Evolutionary conservation across 371 early-diverging fungal species (phyloP), one percentile per base, ranked within the genome.

Genomic region (Lichtheimia ramosa): DNA sequence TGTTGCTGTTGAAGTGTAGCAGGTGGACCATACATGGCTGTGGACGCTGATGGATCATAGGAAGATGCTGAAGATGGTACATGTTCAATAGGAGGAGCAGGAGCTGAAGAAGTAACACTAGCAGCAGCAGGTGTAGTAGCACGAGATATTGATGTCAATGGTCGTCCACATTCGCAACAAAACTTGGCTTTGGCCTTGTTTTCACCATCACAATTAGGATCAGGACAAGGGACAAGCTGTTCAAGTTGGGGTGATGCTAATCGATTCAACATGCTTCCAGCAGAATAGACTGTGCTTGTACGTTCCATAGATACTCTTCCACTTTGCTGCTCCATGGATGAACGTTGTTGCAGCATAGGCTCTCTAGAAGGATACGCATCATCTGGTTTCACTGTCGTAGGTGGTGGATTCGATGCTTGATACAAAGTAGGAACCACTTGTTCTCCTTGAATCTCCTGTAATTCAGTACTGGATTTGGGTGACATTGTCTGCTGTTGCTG

Each of bases 111-210:
- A 7, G 46, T 46, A 46, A 46, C 21, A n/a, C 46, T 21, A 6
- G 15, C 46, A 23, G 50, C 43, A 21, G 71, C 68, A 8, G 84
- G 81, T 16, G 81, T 83, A 0, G 69, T 70, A 1, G 84, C 65
- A 42, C 80, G 69, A 3, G 83, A 82, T 8, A 46, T 46, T 14
- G 49, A 21, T 27, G 75, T 73, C 54, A 88, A 70, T 0, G 77
- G 76, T 24, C 82, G 77, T 23, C 90, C 90, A 64, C 90, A 90
- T 59, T 89, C 88, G 21, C 82, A 82, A 64, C 90, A 90, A 57
- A 90, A 90, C 64, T 90, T 90, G 5, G 85, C 79, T 12, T 75
- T 83, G 1, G 78, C 64, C 39, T 85, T 86, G 54, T 89, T 90
- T 59, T 82, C 81, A 27, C 85, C 88, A 21, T 74, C 69, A 61